Base-by-base conservation (phyloP, 768 basidiomycete genomes). In the Termitomyces sp. region DNA sequence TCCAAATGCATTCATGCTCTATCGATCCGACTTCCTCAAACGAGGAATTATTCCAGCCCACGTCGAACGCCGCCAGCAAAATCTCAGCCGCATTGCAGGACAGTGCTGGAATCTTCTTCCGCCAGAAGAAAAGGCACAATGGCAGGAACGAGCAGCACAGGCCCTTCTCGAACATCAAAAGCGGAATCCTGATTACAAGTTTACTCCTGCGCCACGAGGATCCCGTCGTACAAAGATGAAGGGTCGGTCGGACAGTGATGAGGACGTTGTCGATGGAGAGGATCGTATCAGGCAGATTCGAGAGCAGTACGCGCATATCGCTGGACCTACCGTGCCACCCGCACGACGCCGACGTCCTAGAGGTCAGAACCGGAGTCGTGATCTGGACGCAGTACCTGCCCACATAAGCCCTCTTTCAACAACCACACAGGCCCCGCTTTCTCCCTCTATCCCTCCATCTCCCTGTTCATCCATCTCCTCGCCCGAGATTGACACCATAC, bases 1-100 rank as follows among this genome's bases (percentile, higher is more conserved):
- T 3, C 81, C 88, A 44, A 93, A 94, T 67, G 88, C 91, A 2
- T 94, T 93, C 75, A 91, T 93, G 72, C 75, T 93, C 59, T 93
- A 83, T 69, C 85, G 92, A 40, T 90, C 86, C 20, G 81, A 81
- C 66, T 80, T 88, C 44, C 81, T 78, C 44, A 79, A 80, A 59
- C 72, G 77, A 3, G 73, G 78, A 37, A 68, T 78, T 32, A 82
- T 82, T 51, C 79, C 78, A 1, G 46, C 72, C 30, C 70, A 70
- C 39, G 74, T 82, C 51, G 88, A 89, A 72, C 79, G 75, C 59
- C 84, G 88, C 50, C 91, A 93, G 68, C 85, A 89, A 68, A 80
- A 84, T 55, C 82, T 93, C 57, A 88, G 86, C 57, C 79, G 84
- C 55, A 80, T 91, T 52, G 88, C 85, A 2, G 91, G 86, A 4